A percentile compares a stretch with the other conserved stretches of the same genome.
Conservation (phyloP, 805 yeast species). For the Kregervanrija delftensis region DNA sequence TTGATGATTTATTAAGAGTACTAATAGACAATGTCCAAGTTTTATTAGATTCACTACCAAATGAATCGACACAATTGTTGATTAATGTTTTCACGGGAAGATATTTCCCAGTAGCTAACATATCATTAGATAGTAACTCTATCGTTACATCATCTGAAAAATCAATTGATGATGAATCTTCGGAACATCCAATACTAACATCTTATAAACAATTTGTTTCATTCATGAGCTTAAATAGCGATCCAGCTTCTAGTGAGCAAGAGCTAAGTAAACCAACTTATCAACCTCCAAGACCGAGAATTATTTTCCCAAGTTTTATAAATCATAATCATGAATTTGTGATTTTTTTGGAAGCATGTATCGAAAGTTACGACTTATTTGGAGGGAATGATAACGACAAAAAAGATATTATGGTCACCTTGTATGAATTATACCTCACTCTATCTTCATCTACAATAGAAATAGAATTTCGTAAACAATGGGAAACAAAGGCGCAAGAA, state of each 20-base stretch:
- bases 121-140: constrained; percentile 11
- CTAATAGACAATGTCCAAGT: constrained; percentile 46
- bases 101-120: constrained; percentile 40
- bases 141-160: constrained; percentile 1
- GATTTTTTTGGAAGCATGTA: constrained; percentile 85
- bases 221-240: constrained; percentile 20
- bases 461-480: constrained; percentile 33
- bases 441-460: constrained; percentile 35
- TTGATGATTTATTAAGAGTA: constrained; percentile 72
- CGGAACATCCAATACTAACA: constrained; percentile 44
- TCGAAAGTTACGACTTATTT: constrained; percentile 67
- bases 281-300: constrained; percentile 84
- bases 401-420: constrained; percentile 65
- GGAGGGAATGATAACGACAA: constrained; percentile 68
- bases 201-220: constrained; percentile 39
- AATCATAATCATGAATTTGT: constrained; percentile 84
- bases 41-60: constrained; percentile 62
- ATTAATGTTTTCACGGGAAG: constrained; percentile 87
- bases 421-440: constrained; percentile 74
- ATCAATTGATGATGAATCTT: too few relatives aligned
- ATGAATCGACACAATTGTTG: constrained; percentile 73
- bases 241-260: constrained; percentile 6
- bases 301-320: constrained; percentile 83
- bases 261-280: constrained; percentile 52
- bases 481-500: constrained; percentile 60